Conservation (phyloP, 1,284 basidiomycete genomes). For the Puccinia triticina region DNA sequence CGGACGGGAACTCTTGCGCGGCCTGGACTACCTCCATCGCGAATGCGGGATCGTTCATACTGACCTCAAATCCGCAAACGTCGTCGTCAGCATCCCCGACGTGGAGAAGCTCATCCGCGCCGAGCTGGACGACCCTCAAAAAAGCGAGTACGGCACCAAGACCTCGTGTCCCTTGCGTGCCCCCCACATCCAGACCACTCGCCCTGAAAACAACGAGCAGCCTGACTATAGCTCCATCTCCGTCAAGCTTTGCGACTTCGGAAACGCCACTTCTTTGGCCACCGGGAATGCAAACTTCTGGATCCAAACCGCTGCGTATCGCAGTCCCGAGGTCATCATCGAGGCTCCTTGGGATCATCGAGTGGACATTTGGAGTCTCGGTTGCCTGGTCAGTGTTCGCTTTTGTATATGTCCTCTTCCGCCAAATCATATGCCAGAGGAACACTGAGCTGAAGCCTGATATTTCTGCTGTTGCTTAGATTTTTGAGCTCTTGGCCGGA, state of each 20-base stretch:
- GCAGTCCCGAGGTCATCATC: constrained; percentile 94
- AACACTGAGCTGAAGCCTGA: neutral
- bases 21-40: constrained; percentile 95
- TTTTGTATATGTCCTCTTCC: too few relatives aligned
- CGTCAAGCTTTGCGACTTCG: constrained; percentile 97
- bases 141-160: constrained; percentile 65
- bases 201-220: constrained; percentile 62
- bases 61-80: constrained; percentile 97
- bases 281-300: constrained; percentile 62
- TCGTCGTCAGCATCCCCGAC: constrained; percentile 94
- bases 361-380: constrained; percentile 94
- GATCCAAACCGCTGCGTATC: constrained; percentile 92
- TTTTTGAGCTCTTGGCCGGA: constrained; percentile 81
- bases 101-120: constrained; percentile 90
- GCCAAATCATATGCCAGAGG: neutral
- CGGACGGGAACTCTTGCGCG: constrained; percentile 91
- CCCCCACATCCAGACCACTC: constrained; percentile 6
- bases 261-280: constrained; percentile 72
- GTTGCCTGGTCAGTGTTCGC: constrained; percentile 72
- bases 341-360: constrained; percentile 93
- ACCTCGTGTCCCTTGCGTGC: constrained; percentile 58
- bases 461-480: constrained; percentile 73
- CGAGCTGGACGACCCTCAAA: constrained; percentile 71
- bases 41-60: constrained; percentile 90
- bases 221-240: constrained; percentile 79